Conservation (phyloP, 208 protist species). For the Crithidia mellificae region DNA sequence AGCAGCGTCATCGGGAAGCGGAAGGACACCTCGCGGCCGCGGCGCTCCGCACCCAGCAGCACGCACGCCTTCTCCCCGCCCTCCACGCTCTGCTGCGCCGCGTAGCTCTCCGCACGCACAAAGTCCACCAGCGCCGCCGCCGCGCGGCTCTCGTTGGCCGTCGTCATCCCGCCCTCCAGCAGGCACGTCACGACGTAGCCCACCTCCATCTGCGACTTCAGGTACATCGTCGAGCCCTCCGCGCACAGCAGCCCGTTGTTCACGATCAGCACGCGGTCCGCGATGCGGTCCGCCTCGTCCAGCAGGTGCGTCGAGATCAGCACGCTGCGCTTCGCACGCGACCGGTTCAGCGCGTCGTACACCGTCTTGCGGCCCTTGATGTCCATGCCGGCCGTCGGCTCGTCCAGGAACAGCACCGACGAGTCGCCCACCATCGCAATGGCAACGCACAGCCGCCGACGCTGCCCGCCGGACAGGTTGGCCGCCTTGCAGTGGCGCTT, state of each 20-base stretch:
- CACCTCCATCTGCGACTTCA: conserved; percentile 76
- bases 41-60: conserved; percentile 64
- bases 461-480: conserved; percentile 79
- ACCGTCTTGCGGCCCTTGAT: conserved; percentile 65
- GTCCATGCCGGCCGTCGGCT: conserved; percentile 93
- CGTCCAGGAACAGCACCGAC: conserved; percentile 83
- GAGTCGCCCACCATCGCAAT: conserved; percentile 86
- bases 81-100: conserved; percentile 20
- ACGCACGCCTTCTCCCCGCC: conserved; percentile 17
- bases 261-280: conserved; percentile 94
- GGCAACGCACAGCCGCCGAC: conserved; percentile 79
- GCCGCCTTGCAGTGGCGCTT: conserved; percentile 53
- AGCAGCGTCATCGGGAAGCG: conserved; percentile 68
- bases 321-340: conserved; percentile 53
- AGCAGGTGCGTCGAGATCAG: conserved; percentile 92
- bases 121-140: conserved; percentile 52
- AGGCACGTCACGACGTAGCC: conserved; percentile 80
- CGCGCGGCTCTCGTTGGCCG: conserved; percentile 43
- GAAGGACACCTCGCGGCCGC: conserved; percentile 72
- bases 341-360: conserved; percentile 67
- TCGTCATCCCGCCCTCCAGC: conserved; percentile 43
- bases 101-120: conserved; percentile 54
- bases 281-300: conserved; percentile 96
- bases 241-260: conserved; percentile 64
- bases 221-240: conserved; percentile 70